Evolutionary conservation across 1,139 yeast genomes (phyloP), one percentile per base, ranked within the genome.

Genomic region (Candida anutae): DNA sequence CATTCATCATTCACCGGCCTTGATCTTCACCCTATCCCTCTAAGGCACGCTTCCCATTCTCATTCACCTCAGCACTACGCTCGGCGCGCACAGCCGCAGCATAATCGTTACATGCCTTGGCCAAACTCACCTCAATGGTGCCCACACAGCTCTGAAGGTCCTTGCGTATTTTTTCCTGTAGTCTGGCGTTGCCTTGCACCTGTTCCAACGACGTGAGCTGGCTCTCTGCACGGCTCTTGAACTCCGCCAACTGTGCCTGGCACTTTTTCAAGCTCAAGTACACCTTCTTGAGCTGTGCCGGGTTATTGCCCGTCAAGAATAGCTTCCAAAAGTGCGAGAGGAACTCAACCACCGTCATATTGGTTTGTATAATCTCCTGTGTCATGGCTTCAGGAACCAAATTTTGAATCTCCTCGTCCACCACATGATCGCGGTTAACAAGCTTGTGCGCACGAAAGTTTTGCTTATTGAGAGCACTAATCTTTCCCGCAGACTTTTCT

Each of bases 361-460:
- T 64, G 37, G 56, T 57, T 1, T 58, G 46, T 11, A 61, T 50
- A 25, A 65, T 53, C 30, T 62, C 65, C 34, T 61, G 65, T 4
- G 50, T 41, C 13, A 48, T 34, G 4, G 37, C 25, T 5, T 28
- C 46, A 2, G 63, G 50, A 4, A 62, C 45, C 11, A 62, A 39
- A 26, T 50, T 44, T 18, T 44, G 35, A 15, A 38, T 30, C 26
- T 36, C 29, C 16, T 39, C 31, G n/a, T 38, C 42, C 14, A 33
- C 34, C 16, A 40, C 33, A 2, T 25, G 26, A 16, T 44, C 45
- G 21, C 43, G 50, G 13, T 36, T 48, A 44, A 37, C 50, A n/a
- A 49, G 51, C 38, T 50, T 62, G 61, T 66, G 64, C 4, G 65
- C 58, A 39, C 70, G 73, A 25, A 75, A 69, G 44, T 78, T 79